Percentiles rank a stretch among this genome's conserved stretches.
These are phyloP conservation scores for Pigoraptor vietnamica DNA, from an alignment of 78 protist genomes.

Conservation along the genomic window DNA sequence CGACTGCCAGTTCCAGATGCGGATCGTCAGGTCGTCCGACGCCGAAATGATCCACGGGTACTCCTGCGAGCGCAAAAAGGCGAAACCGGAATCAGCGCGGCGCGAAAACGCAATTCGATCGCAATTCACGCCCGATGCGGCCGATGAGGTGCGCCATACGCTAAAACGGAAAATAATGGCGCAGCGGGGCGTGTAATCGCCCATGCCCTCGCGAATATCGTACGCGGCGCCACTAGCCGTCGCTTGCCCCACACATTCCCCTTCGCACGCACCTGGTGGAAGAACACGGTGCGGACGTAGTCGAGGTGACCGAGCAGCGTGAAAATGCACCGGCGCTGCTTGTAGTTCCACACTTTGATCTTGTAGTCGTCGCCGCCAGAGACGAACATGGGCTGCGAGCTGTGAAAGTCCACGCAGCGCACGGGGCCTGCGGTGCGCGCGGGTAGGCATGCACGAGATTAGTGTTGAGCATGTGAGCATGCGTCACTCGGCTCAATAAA, in stretches of 20 bases:
- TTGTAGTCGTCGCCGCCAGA: conserved; percentile 99
- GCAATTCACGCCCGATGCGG: too few species aligned
- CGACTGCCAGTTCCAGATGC: conserved; percentile 99
- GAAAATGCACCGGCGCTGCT: conserved; percentile 91
- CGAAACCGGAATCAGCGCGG: background rate
- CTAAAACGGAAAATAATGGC: too few species aligned
- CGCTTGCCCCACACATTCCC: too few species aligned
- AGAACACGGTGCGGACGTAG: conserved; percentile 96
- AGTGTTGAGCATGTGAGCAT: background rate
- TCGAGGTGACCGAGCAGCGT: conserved; percentile 95
- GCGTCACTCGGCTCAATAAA: too few species aligned
- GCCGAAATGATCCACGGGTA: conserved; percentile 95
- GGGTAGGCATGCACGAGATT: background rate
- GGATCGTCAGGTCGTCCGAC: conserved; percentile 96
- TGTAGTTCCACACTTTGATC: conserved; percentile 98
- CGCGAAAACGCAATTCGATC: background rate
- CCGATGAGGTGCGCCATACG: too few species aligned
- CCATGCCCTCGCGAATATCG: too few species aligned
- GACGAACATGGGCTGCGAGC: conserved; percentile 94
- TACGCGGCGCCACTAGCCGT: too few species aligned
- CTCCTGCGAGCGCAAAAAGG: conserved; percentile 52
- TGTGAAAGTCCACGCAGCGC: conserved; percentile 95
- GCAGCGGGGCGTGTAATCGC: too few species aligned
- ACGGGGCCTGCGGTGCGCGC: conserved; percentile 85
- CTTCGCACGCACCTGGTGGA: conserved; percentile 58